Conservation (phyloP, 768 basidiomycete genomes). For the Cystofilobasidium macerans region DNA sequence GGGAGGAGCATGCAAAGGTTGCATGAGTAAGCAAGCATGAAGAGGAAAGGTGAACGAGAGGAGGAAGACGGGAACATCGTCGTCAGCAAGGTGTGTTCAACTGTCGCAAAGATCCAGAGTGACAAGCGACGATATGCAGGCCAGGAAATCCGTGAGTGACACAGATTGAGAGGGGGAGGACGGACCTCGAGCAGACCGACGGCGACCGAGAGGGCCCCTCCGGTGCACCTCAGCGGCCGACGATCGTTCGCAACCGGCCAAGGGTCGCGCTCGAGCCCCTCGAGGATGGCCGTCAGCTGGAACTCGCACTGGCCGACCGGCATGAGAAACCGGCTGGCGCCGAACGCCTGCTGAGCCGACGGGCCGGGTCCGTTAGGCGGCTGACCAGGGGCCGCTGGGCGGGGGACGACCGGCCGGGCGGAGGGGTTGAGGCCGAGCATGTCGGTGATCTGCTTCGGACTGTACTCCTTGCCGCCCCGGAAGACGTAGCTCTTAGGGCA, state of each 20-base stretch:
- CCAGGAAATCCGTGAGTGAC: too few relatives aligned
- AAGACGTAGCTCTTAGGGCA: slow-evolving; percentile 98
- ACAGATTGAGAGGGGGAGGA: not conserved
- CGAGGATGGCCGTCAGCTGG: slow-evolving; percentile 85
- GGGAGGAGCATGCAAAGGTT: not conserved
- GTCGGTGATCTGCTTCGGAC: slow-evolving; percentile 91
- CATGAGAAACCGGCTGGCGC: slow-evolving; percentile 59
- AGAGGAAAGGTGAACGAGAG: not conserved
- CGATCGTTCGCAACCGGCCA: slow-evolving; percentile 97
- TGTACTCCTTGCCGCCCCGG: slow-evolving; percentile 93
- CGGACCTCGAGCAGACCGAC: slow-evolving; percentile 76
- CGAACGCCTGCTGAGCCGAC: slow-evolving; percentile 33
- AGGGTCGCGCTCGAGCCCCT: slow-evolving; percentile 74
- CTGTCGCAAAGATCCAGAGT: too few relatives aligned
- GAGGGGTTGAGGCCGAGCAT: slow-evolving; percentile 83
- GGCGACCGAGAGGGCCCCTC: slow-evolving; percentile 85
- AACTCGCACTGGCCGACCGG: slow-evolving; percentile 90
- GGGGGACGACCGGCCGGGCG: slow-evolving; percentile 47
- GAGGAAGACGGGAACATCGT: too few relatives aligned
- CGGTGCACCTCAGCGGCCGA: slow-evolving; percentile 84
- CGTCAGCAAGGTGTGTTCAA: too few relatives aligned
- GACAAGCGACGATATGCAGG: too few relatives aligned
- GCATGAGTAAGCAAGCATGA: too few relatives aligned
- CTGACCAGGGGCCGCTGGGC: too few relatives aligned
- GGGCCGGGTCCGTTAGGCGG: too few relatives aligned